Evolutionary conservation across 495 filamentous ascomycete genomes (phyloP).

Genomic region (Tuber calosporum): DNA sequence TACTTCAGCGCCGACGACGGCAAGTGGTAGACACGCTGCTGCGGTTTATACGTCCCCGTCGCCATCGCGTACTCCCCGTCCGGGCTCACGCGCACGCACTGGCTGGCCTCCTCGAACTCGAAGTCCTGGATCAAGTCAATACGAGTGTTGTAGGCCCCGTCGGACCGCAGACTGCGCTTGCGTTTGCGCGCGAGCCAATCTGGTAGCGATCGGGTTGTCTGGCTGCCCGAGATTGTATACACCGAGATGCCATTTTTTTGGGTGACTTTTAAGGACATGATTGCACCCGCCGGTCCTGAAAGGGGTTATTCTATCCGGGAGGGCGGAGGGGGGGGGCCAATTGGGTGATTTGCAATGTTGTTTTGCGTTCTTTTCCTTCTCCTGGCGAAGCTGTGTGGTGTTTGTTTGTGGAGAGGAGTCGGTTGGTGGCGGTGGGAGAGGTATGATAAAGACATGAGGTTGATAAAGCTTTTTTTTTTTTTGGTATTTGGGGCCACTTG

Average conservation of each 20-base stretch:
- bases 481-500: slow-evolving; percentile 23
- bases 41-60: slow-evolving; percentile 87
- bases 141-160: slow-evolving; percentile 84
- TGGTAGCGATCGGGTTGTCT: slow-evolving; percentile 80
- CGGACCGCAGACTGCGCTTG: slow-evolving; percentile 88
- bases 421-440: not conserved
- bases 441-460: not conserved
- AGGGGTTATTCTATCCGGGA: not conserved
- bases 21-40: slow-evolving; percentile 91
- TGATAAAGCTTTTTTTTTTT: slow-evolving; percentile 1
- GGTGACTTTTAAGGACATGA: slow-evolving; percentile 71
- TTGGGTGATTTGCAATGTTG: not conserved
- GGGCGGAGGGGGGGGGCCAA: not conserved
- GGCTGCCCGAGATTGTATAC: slow-evolving; percentile 90
- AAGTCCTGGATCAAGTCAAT: slow-evolving; percentile 97
- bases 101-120: slow-evolving; percentile 96
- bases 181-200: slow-evolving; percentile 90
- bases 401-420: slow-evolving; percentile 1
- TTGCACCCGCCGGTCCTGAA: not conserved
- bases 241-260: slow-evolving; percentile 84
- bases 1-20: slow-evolving; percentile 89
- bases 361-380: not conserved
- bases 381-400: not conserved
- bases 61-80: slow-evolving; percentile 99
- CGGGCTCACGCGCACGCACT: slow-evolving; percentile 81